Base-by-base conservation (phyloP, 192 early-diverging fungal genomes). In the Entomortierella chlamydospora region DNA sequence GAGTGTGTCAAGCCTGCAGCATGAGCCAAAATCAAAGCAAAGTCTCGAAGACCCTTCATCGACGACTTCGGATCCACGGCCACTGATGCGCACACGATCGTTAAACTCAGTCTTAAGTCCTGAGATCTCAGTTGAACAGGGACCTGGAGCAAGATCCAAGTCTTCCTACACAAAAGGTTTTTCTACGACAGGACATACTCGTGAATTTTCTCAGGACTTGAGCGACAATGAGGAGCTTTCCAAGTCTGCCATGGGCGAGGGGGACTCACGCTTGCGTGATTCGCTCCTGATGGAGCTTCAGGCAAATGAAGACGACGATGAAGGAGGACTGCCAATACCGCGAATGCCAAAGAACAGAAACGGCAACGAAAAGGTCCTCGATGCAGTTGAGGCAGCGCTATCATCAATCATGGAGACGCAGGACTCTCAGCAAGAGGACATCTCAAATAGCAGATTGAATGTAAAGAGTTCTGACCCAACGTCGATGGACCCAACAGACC, bases 331-430 rank as follows among this genome's bases (percentile, higher is more conserved):
- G 25, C 37, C 68, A 18, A 72, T 72, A 49, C 61, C 70, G 3
- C 18, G 54, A 1, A 72, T 64, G 42, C 63, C 63, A 23, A 61
- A 62, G 23, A 34, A 59, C 18, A 51, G 25, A 8, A 42, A 42
- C 10, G 54, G 39, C 42, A 60, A 65, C n/a, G 45, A 60, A 6
- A 45, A 58, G n/a, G 76, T 79, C 29, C 70, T 79, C 22, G 68
- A 72, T 29, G 83, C 86, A 15, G 82, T 89, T 8, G 86, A 89
- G 42, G 88, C 88, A 6, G 86, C 83, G 22, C 61, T 89, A n/a
- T 73, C 81, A 17, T 83, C 86, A 0, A 89, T 89, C 31, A 79
- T 89, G 62, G 86, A 88, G 25, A 79, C 52, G 2, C 76, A 70
- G 10, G 61, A 64, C 12, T 33, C 55, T 20, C 71, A 66, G 25